These are phyloP conservation scores for Cordia subcordata DNA, from an alignment of 257 asterid genomes.

Conservation along the genomic window DNA sequence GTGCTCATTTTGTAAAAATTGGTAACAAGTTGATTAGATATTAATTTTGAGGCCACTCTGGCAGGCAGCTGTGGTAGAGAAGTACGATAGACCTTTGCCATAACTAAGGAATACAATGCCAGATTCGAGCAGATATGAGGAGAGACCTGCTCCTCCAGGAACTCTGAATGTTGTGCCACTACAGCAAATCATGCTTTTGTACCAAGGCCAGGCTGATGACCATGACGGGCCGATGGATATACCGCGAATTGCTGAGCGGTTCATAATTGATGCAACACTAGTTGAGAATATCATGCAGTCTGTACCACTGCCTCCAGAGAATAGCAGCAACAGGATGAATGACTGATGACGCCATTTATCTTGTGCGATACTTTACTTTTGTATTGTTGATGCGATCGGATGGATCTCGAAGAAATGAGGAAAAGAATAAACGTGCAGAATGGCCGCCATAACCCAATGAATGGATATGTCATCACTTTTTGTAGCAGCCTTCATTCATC, in stretches of 20 bases:
- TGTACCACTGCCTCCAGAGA: constrained; percentile 64
- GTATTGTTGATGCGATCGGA: no score
- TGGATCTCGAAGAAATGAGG: no score
- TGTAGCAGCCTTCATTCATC: no score
- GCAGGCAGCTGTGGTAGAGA: constrained; percentile 77
- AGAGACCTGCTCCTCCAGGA: constrained; percentile 71
- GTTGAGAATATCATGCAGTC: constrained; percentile 61
- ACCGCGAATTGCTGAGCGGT: constrained; percentile 52
- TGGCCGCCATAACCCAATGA: no score
- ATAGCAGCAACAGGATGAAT: constrained; percentile 37
- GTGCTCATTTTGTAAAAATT: no score
- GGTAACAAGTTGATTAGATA: no score
- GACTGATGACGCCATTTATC: neutral
- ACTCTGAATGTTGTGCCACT: constrained; percentile 67
- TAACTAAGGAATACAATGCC: constrained; percentile 64
- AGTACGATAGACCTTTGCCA: constrained; percentile 73
- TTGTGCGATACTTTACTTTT: no score
- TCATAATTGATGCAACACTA: constrained; percentile 52
- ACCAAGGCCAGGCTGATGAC: constrained; percentile 66
- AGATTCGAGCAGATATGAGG: constrained; percentile 66
- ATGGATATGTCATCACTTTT: no score
- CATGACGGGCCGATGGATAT: constrained; percentile 58
- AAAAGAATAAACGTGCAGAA: no score
- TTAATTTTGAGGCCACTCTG: neutral
- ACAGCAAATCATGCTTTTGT: constrained; percentile 64